A percentile compares a stretch with the other conserved stretches of the same genome.
Conservation (phyloP, 2,329 filamentous ascomycete genomes). For the Trichothecium sympodiale region DNA sequence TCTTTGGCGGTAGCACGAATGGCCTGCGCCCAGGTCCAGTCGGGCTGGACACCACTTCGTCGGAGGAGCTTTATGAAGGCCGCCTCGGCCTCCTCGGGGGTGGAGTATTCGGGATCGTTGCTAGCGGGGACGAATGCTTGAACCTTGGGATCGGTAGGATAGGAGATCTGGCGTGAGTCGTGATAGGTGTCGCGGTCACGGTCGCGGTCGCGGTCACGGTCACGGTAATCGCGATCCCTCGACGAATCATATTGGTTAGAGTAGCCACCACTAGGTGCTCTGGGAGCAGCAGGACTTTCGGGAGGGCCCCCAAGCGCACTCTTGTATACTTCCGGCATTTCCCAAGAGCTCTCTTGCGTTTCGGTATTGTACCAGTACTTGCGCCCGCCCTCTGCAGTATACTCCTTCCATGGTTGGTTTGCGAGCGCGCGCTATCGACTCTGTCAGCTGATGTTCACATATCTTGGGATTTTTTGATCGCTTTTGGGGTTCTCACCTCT, state of each 20-base stretch:
- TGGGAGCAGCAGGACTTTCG: conserved; percentile 29
- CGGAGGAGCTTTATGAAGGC: conserved; percentile 87
- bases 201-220: conserved; percentile 13
- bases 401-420: conserved; percentile 86
- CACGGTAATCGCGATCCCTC: conserved; percentile 23
- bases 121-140: conserved; percentile 51
- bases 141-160: conserved; percentile 42
- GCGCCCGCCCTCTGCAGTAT: conserved; percentile 72
- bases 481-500: conserved; percentile 67
- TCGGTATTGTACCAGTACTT: conserved; percentile 96
- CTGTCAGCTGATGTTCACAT: conserved; percentile 9
- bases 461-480: no score
- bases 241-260: conserved; percentile 16
- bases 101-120: conserved; percentile 68
- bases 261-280: conserved; percentile 27
- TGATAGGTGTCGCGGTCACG: conserved; percentile 29
- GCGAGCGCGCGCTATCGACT: conserved; percentile 58
- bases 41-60: conserved; percentile 73
- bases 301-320: conserved; percentile 50
- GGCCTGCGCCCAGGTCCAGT: conserved; percentile 88
- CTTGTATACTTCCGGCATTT: conserved; percentile 78
- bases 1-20: conserved; percentile 81
- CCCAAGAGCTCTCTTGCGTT: conserved; percentile 88
- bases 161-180: conserved; percentile 48
- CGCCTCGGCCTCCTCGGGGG: conserved; percentile 77